Conservation (phyloP, 495 filamentous ascomycete genomes). For the Annulohypoxylon nitens region DNA sequence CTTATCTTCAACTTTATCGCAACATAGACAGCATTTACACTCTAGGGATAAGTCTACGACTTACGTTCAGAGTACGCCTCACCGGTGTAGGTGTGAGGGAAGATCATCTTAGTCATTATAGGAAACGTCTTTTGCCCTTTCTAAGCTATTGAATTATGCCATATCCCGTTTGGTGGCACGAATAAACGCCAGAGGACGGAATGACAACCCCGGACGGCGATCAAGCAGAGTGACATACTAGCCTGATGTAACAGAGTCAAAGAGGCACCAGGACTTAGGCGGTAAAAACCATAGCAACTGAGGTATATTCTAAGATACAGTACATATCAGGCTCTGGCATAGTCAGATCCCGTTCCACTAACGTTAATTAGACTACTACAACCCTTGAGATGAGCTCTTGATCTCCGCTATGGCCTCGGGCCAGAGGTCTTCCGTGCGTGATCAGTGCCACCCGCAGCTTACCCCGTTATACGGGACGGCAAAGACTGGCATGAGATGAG, state of each 20-base stretch:
- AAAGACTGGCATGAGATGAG: constrained; percentile 33
- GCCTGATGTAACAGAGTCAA: constrained; percentile 45
- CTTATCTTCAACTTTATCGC: constrained; percentile 25
- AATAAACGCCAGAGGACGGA: constrained; percentile 11
- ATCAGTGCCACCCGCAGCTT: constrained; percentile 35
- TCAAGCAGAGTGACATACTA: constrained; percentile 52
- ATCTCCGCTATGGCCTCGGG: constrained; percentile 50
- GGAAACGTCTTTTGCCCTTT: background rate
- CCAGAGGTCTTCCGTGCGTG: constrained; percentile 56
- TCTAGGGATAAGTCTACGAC: background rate
- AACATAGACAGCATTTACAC: background rate
- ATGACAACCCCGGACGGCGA: constrained; percentile 52
- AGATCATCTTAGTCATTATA: constrained; percentile 2
- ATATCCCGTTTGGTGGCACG: constrained; percentile 12
- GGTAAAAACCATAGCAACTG: constrained; percentile 7
- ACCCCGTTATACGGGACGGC: constrained; percentile 31
- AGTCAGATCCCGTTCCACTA: constrained; percentile 40
- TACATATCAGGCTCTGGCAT: constrained; percentile 39
- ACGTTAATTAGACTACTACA: constrained; percentile 37
- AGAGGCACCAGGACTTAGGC: constrained; percentile 26
- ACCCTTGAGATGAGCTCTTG: constrained; percentile 30
- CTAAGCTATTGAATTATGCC: background rate
- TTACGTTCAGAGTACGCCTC: background rate
- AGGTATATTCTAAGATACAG: constrained; percentile 27
- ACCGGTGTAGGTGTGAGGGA: background rate